Percentiles rank a stretch among this genome's conserved stretches.
phyloP scores from a whole-genome alignment of 192 early-diverging fungal species.

The Umbelopsis isabellina region DNA sequence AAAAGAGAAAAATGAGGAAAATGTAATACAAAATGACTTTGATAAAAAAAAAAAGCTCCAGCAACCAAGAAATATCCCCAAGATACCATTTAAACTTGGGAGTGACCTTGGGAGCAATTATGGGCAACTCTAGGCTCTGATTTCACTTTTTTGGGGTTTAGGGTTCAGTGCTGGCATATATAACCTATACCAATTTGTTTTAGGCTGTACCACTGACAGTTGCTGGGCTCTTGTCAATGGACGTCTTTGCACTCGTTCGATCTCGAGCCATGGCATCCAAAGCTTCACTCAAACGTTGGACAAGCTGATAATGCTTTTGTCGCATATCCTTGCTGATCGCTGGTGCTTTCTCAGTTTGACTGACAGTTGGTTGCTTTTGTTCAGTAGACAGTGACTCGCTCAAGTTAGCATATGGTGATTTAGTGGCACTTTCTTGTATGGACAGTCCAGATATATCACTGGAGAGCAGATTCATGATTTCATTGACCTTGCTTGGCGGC shows the following conservation, averaged over 20 bases:
- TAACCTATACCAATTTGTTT: neutral
- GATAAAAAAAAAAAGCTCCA: too few relatives aligned
- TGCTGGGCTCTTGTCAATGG: neutral
- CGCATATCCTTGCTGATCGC: neutral
- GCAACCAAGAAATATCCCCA: too few relatives aligned
- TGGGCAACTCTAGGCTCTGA: neutral
- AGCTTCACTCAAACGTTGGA: conserved; percentile 3
- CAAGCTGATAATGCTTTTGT: conserved; percentile 12
- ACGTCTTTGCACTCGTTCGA: neutral
- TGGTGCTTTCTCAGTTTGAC: neutral
- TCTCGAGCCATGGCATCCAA: conserved; percentile 13
- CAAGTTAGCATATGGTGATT: conserved; percentile 1
- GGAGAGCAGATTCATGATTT: conserved; percentile 4
- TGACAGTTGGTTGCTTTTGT: neutral
- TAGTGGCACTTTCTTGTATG: conserved; percentile 1
- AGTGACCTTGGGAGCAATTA: too few relatives aligned
- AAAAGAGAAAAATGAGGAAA: too few relatives aligned
- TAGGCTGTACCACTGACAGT: conserved; percentile 14
- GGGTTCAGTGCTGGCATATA: neutral
- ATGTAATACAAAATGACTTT: too few relatives aligned
- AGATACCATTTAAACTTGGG: too few relatives aligned
- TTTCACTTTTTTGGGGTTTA: neutral
- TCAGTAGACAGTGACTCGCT: neutral
- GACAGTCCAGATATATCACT: conserved; percentile 11
- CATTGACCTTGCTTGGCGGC: neutral